Conservation (phyloP, 495 filamentous ascomycete species). For the Parathielavia appendiculata region DNA sequence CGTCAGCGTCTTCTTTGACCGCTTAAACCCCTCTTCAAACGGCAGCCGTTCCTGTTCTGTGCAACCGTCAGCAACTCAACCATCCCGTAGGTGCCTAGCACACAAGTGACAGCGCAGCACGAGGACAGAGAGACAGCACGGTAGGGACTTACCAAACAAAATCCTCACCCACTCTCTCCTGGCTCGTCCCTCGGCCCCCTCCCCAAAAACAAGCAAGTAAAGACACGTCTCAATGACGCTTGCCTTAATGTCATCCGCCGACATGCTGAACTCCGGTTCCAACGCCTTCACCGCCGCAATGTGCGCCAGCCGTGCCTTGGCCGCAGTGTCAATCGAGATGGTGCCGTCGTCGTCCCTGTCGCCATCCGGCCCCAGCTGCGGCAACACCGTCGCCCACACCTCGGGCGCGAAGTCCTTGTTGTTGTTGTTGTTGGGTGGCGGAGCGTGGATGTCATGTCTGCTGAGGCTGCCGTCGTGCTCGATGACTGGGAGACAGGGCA, state of each 20-base stretch:
- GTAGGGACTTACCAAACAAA: slow-evolving; percentile 30
- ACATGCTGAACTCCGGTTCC: slow-evolving; percentile 30
- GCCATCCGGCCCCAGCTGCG: slow-evolving; percentile 11
- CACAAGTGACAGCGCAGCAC: too few relatives aligned
- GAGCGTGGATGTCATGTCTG: slow-evolving; percentile 20
- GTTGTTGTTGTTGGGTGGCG: slow-evolving; percentile 27
- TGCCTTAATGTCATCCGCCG: slow-evolving; percentile 9
- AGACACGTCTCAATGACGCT: slow-evolving; percentile 29
- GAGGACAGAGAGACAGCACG: neutral
- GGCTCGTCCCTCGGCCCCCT: slow-evolving; percentile 22
- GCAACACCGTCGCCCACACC: slow-evolving; percentile 18
- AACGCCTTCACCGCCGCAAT: slow-evolving; percentile 14
- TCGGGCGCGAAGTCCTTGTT: slow-evolving; percentile 22
- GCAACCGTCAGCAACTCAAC: neutral
- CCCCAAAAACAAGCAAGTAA: slow-evolving; percentile 30
- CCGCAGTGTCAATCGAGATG: slow-evolving; percentile 28
- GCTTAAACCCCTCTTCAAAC: slow-evolving; percentile 27
- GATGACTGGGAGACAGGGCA: slow-evolving; percentile 17
- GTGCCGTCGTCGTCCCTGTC: slow-evolving; percentile 7
- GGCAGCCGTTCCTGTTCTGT: slow-evolving; percentile 32
- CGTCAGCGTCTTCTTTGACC: slow-evolving; percentile 22
- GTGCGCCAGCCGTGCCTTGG: slow-evolving; percentile 22
- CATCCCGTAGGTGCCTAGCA: neutral
- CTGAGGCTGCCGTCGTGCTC: slow-evolving; percentile 33
- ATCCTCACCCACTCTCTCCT: slow-evolving; percentile 25